A percentile compares a stretch with the other conserved stretches of the same genome.
phyloP scores from a whole-genome alignment of 73 alveolate species.

The Tetrahymena malaccensis region DNA sequence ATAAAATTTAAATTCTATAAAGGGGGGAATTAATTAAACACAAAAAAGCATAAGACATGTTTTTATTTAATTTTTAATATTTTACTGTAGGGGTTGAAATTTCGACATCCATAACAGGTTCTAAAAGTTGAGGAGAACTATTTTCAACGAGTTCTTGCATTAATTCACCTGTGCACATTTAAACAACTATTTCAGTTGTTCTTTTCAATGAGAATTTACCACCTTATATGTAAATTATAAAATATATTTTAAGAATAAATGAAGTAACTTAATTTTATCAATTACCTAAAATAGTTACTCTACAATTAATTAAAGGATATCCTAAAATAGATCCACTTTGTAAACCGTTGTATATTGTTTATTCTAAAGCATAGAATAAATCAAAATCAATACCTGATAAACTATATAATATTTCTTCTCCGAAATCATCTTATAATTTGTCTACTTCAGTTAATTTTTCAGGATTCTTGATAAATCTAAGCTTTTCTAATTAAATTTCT shows the following conservation, averaged over 20 bases:
- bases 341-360: not conserved
- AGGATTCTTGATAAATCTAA: conserved; percentile 34
- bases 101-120: not conserved
- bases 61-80: not conserved
- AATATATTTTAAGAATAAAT: not conserved
- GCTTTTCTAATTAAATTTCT: not conserved
- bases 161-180: not conserved
- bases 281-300: not conserved
- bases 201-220: not conserved
- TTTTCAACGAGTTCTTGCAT: not conserved
- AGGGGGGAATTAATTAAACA: not conserved
- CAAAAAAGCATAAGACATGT: not conserved
- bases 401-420: conserved; percentile 22
- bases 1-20: not conserved
- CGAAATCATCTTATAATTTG: conserved; percentile 9
- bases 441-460: conserved; percentile 12
- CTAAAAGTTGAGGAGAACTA: not conserved
- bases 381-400: conserved; percentile 1
- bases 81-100: not conserved
- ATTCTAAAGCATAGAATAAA: conserved; percentile 17
- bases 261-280: not conserved
- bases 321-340: conserved; percentile 7
- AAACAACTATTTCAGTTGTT: not conserved
- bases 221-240: not conserved
- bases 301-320: not conserved